Evolutionary conservation across 352 stramenopile species (phyloP), one percentile per base, ranked within the genome.

Genomic region (Phytophthora sojae): DNA sequence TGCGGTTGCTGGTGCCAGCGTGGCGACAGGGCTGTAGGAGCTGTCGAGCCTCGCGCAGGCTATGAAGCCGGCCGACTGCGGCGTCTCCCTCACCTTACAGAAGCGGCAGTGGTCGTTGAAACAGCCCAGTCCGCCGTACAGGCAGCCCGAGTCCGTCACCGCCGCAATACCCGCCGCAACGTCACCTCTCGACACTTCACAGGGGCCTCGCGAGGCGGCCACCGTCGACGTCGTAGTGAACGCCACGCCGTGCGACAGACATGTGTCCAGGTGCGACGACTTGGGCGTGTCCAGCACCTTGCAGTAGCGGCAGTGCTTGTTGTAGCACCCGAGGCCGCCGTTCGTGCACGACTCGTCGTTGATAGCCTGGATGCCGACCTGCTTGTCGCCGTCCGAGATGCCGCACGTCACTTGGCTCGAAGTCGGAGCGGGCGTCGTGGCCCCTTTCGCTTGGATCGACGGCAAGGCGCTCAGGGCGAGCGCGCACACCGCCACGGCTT

Each of bases 281-380:
- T 83, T 67, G 8, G 61, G 44, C 4, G 76, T 86, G 26, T 81
- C 64, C 4, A 71, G 60, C 6, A 68, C 54, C 50, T 82, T 81
- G 56, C 80, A 88, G 61, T 56, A 82, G 26, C 76, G 79, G 29
- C 79, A 86, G 50, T 63, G 19, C 6, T 72, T 55, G 37, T 56
- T 74, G 61, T 64, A 84, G 42, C 79, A 86, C 21, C 76, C 76
- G 23, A 86, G 68, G 14, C 79, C 79, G 19, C 79, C 79, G 3
- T 45, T 69, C 6, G 25, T 62, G 39, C 79, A 86, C 15, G 61
- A 65, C 9, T 50, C 14, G 55, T 82, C 79, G 12, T 60, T 49
- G 49, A 84, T 69, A 4, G 52, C 71, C 21, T 78, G 62, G 29
- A 86, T 57, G 2, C 79, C 79, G 12, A 77, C 59, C 1, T 47